A percentile compares a stretch with the other conserved stretches of the same genome.
Conservation (phyloP, 768 basidiomycete species). For the Phaeotremella skinneri region DNA sequence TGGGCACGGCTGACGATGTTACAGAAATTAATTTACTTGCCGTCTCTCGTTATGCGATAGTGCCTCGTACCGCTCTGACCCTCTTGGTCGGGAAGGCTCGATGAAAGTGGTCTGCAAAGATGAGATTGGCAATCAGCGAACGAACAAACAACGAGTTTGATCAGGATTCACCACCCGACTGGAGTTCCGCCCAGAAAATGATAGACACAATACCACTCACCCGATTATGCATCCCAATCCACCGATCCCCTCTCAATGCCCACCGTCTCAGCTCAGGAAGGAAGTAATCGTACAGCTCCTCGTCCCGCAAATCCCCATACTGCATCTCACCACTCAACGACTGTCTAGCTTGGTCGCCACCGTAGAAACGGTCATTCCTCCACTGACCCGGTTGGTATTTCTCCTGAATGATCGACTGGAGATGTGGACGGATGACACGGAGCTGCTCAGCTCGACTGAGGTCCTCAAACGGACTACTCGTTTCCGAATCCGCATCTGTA, state of each 20-base stretch:
- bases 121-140: not conserved
- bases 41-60: constrained; percentile 9
- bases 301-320: constrained; percentile 31
- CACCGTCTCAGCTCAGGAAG: constrained; percentile 40
- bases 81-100: constrained; percentile 22
- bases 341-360: not conserved
- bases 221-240: not conserved
- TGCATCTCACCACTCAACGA: not conserved
- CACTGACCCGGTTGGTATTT: constrained; percentile 29
- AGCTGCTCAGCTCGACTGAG: constrained; percentile 23
- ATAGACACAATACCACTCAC: not conserved
- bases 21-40: not conserved
- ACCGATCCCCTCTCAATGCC: constrained; percentile 20
- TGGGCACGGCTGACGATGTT: too few species aligned
- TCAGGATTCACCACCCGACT: not conserved
- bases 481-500: too few species aligned
- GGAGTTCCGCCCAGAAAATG: not conserved
- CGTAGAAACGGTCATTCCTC: constrained; percentile 32
- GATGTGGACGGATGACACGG: constrained; percentile 26
- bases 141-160: not conserved
- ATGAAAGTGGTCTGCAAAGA: not conserved
- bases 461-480: too few species aligned
- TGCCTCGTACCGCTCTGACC: constrained; percentile 31
- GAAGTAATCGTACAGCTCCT: constrained; percentile 25
- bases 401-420: constrained; percentile 30